Evolutionary conservation across 331 rosid genomes (phyloP).

Genomic region (Prunus yedoensis): DNA sequence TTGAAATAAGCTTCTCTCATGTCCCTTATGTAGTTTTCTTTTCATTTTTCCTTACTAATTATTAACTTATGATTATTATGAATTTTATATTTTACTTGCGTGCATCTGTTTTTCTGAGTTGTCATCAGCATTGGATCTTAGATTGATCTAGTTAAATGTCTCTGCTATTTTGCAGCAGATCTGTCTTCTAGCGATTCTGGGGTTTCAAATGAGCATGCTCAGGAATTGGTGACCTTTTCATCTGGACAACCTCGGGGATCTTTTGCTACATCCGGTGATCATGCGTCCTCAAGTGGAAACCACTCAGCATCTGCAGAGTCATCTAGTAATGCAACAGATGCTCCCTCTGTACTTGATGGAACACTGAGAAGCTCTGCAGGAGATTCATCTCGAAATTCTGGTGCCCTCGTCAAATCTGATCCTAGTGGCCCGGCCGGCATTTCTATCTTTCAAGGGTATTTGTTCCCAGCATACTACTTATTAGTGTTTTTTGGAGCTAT

Average conservation of each 20-base stretch:
- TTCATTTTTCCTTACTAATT: not conserved
- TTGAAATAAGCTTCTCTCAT: not conserved
- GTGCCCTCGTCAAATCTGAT: slow-evolving; percentile 40
- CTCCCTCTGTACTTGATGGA: slow-evolving; percentile 36
- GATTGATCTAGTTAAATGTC: slow-evolving; percentile 15
- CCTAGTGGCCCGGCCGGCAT: slow-evolving; percentile 51
- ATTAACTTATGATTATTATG: not conserved
- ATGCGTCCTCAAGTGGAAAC: slow-evolving; percentile 35
- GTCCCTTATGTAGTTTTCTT: not conserved
- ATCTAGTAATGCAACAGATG: slow-evolving; percentile 34
- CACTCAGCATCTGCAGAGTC: slow-evolving; percentile 36
- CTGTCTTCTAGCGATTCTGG: slow-evolving; percentile 34
- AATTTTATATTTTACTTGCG: not conserved
- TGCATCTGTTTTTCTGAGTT: slow-evolving; percentile 16
- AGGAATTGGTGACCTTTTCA: slow-evolving; percentile 41
- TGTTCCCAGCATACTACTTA: slow-evolving; percentile 22
- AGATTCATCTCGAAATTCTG: slow-evolving; percentile 32
- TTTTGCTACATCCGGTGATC: slow-evolving; percentile 32
- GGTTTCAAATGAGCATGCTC: slow-evolving; percentile 33
- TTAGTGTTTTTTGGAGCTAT: slow-evolving; percentile 2
- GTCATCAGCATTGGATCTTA: not conserved
- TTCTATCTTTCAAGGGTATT: slow-evolving; percentile 85
- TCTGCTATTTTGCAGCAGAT: slow-evolving; percentile 57
- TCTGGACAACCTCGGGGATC: slow-evolving; percentile 37
- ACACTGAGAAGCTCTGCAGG: slow-evolving; percentile 29